Conservation (phyloP, 352 stramenopile species). For the Thalassiosira livingstoniorum region DNA sequence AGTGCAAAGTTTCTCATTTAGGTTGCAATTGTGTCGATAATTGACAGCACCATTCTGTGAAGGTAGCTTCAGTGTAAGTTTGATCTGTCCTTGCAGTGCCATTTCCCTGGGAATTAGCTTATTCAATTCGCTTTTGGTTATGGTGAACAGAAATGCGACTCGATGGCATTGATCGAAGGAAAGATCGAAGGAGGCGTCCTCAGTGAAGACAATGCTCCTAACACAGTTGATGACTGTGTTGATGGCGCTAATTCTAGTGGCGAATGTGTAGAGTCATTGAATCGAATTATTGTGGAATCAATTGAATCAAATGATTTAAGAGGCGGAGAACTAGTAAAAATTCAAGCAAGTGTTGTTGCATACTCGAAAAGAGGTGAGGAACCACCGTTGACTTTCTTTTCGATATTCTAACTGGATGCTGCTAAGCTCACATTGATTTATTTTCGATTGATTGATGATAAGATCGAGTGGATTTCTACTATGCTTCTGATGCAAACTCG, state of each 20-base stretch:
- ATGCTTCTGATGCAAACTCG: constrained; percentile 7
- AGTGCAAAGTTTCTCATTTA: too few relatives aligned
- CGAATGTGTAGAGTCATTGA: constrained; percentile 38
- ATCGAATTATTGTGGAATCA: constrained; percentile 43
- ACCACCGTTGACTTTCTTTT: too few relatives aligned
- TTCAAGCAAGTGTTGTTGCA: constrained; percentile 38
- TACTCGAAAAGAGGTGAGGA: too few relatives aligned
- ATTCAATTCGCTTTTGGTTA: too few relatives aligned
- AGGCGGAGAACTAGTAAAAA: constrained; percentile 46
- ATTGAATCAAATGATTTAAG: constrained; percentile 33
- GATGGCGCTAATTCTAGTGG: constrained; percentile 25
- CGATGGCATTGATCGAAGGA: constrained; percentile 15
- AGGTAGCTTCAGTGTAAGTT: too few relatives aligned
- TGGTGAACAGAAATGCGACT: constrained; percentile 36
- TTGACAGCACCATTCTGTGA: constrained; percentile 37
- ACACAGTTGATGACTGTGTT: constrained; percentile 52
- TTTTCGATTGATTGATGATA: too few relatives aligned
- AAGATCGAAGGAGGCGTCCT: too few relatives aligned
- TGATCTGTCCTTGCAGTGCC: too few relatives aligned
- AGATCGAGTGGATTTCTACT: constrained; percentile 63
- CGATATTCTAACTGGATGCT: too few relatives aligned
- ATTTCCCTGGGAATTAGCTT: too few relatives aligned
- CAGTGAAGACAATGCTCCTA: constrained; percentile 20
- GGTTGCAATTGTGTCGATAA: too few relatives aligned
- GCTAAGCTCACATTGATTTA: too few relatives aligned